Evolutionary conservation across 176 grass and related monocot genomes (phyloP).

Genomic region (Chrysopogon serrulatus): DNA sequence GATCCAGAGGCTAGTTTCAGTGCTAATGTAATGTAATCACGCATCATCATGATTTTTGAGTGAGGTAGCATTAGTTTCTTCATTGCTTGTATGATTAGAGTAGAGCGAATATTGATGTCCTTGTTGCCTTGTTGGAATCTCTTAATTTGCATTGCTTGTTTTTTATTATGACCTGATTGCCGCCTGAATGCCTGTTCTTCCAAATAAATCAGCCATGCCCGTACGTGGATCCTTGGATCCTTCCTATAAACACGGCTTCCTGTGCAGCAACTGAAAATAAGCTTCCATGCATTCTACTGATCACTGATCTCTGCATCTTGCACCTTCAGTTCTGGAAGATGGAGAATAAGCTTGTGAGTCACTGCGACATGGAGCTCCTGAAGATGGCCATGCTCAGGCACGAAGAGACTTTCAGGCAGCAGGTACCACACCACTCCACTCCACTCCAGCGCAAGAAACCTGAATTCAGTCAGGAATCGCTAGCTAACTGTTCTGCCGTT

Average conservation of each 20-base stretch:
- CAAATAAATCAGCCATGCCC: neutral
- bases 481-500: neutral
- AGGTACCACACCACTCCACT: too few species aligned
- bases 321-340: constrained; percentile 14
- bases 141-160: neutral
- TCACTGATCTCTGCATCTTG: neutral
- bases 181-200: neutral
- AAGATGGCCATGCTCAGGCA: constrained; percentile 80
- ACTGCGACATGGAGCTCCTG: constrained; percentile 65
- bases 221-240: neutral
- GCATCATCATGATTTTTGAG: too few species aligned
- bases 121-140: neutral
- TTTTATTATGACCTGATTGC: neutral
- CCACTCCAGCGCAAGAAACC: too few species aligned
- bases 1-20: neutral
- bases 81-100: neutral
- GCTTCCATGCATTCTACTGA: neutral
- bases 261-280: neutral
- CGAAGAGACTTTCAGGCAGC: constrained; percentile 66
- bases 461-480: too few species aligned
- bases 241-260: neutral
- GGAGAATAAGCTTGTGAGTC: constrained; percentile 40
- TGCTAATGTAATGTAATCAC: neutral
- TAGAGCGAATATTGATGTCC: neutral
- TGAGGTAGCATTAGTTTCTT: neutral